These are phyloP conservation scores for Picochlorum sp. DNA, from an alignment of 139 green algal species.

Conservation along the genomic window DNA sequence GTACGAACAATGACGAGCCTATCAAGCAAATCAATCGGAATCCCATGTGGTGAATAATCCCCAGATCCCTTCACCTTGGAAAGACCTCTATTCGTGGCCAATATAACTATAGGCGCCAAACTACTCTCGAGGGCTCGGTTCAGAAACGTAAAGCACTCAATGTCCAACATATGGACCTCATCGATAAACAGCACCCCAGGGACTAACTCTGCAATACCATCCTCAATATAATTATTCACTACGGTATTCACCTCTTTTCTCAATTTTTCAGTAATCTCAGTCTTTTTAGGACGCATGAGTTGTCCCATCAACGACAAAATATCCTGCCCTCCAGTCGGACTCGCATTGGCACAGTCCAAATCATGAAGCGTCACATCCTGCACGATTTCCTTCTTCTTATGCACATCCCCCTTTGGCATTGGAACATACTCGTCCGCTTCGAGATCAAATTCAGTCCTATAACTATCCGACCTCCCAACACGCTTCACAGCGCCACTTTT, in stretches of 20 bases:
- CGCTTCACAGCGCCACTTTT: conserved; percentile 93
- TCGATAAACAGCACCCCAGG: conserved; percentile 98
- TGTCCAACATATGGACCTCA: conserved; percentile 96
- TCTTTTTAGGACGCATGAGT: conserved; percentile 98
- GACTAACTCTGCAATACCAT: conserved; percentile 87
- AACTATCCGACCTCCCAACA: conserved; percentile 88
- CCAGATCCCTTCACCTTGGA: conserved; percentile 85
- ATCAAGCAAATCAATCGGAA: conserved; percentile 96
- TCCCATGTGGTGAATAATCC: conserved; percentile 78
- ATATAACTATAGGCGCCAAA: conserved; percentile 95
- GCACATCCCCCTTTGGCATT: conserved; percentile 97
- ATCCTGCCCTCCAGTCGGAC: conserved; percentile 83
- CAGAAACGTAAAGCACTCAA: conserved; percentile 98
- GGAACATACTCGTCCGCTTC: conserved; percentile 99
- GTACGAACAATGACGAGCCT: conserved; percentile 97
- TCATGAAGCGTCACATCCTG: conserved; percentile 99
- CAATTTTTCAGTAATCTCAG: conserved; percentile 99
- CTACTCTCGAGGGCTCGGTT: conserved; percentile 87
- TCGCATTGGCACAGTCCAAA: conserved; percentile 91
- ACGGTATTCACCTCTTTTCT: conserved; percentile 97
- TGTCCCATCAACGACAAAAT: conserved; percentile 92
- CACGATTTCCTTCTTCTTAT: conserved; percentile 99
- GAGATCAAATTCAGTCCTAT: conserved; percentile 96
- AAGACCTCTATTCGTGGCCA: conserved; percentile 95
- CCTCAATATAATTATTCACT: conserved; percentile 37